Base-by-base conservation (phyloP, 1,284 basidiomycete genomes). In the Apiotrichum siamense region DNA sequence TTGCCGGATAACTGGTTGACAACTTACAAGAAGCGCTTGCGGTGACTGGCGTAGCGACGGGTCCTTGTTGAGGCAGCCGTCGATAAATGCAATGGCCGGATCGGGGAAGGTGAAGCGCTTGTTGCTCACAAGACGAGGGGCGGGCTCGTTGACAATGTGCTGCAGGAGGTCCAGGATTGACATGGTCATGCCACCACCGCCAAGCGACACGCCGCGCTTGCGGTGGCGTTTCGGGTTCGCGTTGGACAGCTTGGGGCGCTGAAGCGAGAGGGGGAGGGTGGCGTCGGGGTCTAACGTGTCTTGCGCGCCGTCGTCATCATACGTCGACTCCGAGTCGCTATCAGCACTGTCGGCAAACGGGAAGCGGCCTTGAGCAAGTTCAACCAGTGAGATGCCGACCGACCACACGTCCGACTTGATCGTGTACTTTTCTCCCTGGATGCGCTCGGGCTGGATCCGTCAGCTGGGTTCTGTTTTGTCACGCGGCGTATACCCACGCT, bases 331-430 rank as follows among this genome's bases (percentile, higher is more conserved):
- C 36, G 83, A 83, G 33, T 83, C 74, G 62, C 84, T 83, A 25
- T 69, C 69, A 58, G 83, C 81, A 50, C 84, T 80, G 18, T 87
- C 84, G 24, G 85, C 81, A 75, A 96, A 96, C 11, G 91, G 89
- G 78, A 94, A 94, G 37, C 88, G 84, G n/a, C 88, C 90, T 40
- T 90, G 80, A 1, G 88, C 92, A 39, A 97, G 81, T 75, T 97
- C 92, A 71, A 97, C 91, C 39, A 97, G 80, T 3, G 91, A 87
- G 64, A 97, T 92, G 31, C 94, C 93, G 47, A 96, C 79, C 2
- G 91, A 96, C 93, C 92, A 97, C 7, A 97, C 88, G 66, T 97
- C 93, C 4, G 92, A 96, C 76, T 96, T 97, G 74, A 97, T 90
- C 27, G 89, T 89, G 75, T 98, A 97, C 67, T 90, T 86, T 4